These are phyloP conservation scores for Cyclotella kingstonii DNA, from an alignment of 108 stramenopile genomes.

Conservation along the genomic window DNA sequence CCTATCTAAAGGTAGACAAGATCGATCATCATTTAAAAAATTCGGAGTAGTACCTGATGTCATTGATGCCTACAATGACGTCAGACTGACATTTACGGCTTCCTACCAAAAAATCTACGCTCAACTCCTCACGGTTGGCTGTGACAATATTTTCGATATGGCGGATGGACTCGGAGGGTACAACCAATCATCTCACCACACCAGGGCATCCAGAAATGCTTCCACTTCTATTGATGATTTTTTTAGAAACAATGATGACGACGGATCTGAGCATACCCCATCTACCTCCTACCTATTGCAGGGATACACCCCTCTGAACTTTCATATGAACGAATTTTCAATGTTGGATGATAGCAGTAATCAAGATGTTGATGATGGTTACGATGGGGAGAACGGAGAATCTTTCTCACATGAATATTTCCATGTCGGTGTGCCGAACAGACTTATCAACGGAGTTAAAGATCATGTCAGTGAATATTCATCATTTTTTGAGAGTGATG, in stretches of 20 bases:
- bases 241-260: neutral
- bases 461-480: constrained; percentile 10
- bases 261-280: neutral
- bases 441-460: constrained; percentile 39
- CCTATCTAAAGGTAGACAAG: too few relatives aligned
- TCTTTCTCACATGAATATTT: constrained; percentile 26
- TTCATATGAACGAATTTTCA: constrained; percentile 34
- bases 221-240: too few relatives aligned
- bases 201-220: too few relatives aligned
- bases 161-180: too few relatives aligned
- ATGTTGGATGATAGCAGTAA: constrained; percentile 11
- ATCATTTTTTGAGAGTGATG: neutral
- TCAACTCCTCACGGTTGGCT: too few relatives aligned
- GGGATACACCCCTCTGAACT: constrained; percentile 45
- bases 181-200: neutral
- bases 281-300: constrained; percentile 23
- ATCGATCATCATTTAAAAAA: too few relatives aligned
- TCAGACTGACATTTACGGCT: too few relatives aligned
- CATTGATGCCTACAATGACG: too few relatives aligned
- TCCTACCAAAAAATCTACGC: too few relatives aligned
- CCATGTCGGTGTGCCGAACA: constrained; percentile 22
- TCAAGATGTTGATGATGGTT: constrained; percentile 9
- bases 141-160: too few relatives aligned
- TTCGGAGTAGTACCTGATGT: too few relatives aligned
- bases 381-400: constrained; percentile 3